A percentile compares a stretch with the other conserved stretches of the same genome.
phyloP scores from a whole-genome alignment of 495 filamentous ascomycete genomes.

The Penicillium egyptiacum region DNA sequence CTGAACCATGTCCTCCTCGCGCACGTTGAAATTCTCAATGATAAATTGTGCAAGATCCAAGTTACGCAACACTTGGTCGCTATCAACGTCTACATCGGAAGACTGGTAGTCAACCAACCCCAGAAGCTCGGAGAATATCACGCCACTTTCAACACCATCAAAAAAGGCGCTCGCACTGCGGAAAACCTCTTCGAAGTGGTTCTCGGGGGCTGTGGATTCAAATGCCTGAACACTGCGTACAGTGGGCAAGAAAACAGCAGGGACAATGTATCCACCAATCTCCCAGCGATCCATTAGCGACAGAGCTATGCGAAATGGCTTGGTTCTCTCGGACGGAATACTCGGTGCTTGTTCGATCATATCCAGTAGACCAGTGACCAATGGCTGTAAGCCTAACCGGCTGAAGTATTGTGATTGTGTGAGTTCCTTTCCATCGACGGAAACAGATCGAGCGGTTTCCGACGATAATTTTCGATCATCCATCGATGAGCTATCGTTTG shows the following conservation, averaged over 20 bases:
- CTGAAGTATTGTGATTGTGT: conserved; percentile 70
- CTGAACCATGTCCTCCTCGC: conserved; percentile 92
- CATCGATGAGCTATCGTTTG: conserved; percentile 43
- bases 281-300: conserved; percentile 99
- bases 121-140: conserved; percentile 87
- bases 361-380: conserved; percentile 71
- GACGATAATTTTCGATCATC: conserved; percentile 51
- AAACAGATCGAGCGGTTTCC: conserved; percentile 46
- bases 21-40: conserved; percentile 83
- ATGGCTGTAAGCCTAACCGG: conserved; percentile 67
- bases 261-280: conserved; percentile 84
- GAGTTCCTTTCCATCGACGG: conserved; percentile 42
- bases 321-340: conserved; percentile 69
- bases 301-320: conserved; percentile 85
- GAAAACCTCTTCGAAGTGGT: conserved; percentile 80
- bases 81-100: conserved; percentile 35
- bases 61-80: conserved; percentile 45
- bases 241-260: conserved; percentile 83
- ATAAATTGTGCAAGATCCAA: conserved; percentile 80
- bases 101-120: conserved; percentile 41
- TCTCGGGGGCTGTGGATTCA: conserved; percentile 57
- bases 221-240: conserved; percentile 74
- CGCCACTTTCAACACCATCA: conserved; percentile 88
- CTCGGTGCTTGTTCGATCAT: conserved; percentile 63
- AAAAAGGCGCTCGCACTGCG: conserved; percentile 94